Conservation (phyloP, 179 eudicot genomes). For the Dionaea muscipula region DNA sequence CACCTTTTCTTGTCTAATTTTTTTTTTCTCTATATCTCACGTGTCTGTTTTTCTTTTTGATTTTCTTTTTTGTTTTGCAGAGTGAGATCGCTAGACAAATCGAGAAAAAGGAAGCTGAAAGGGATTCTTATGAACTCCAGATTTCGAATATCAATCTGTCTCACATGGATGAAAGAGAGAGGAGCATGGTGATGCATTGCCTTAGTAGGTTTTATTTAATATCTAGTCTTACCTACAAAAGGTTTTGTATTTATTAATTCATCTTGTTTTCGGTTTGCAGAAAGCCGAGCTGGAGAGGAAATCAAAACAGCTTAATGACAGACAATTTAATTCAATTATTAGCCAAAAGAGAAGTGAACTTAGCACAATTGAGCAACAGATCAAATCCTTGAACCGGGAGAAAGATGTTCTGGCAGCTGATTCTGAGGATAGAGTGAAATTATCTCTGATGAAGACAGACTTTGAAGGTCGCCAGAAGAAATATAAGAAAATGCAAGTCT, state of each 20-base stretch:
- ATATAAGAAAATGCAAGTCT: slow-evolving; percentile 64
- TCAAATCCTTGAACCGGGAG: slow-evolving; percentile 47
- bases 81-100: slow-evolving; percentile 29
- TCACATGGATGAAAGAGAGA: slow-evolving; percentile 61
- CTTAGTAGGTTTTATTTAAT: not conserved
- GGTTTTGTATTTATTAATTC: not conserved
- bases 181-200: slow-evolving; percentile 36
- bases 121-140: slow-evolving; percentile 41
- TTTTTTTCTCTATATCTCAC: slow-evolving; percentile 3
- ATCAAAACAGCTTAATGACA: slow-evolving; percentile 39
- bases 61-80: slow-evolving; percentile 22
- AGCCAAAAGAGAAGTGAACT: slow-evolving; percentile 32
- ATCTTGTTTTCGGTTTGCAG: slow-evolving; percentile 31
- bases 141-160: slow-evolving; percentile 38
- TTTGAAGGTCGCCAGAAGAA: slow-evolving; percentile 52
- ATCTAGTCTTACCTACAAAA: not conserved
- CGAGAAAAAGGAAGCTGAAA: slow-evolving; percentile 44
- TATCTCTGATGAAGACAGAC: slow-evolving; percentile 55
- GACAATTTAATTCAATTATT: slow-evolving; percentile 36
- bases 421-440: slow-evolving; percentile 56
- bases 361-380: slow-evolving; percentile 29
- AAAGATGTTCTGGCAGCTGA: slow-evolving; percentile 46
- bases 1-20: slow-evolving; percentile 1
- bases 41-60: slow-evolving; percentile 1
- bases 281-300: slow-evolving; percentile 49